Evolutionary conservation across 768 basidiomycete species (phyloP).

Genomic region (Tylopilus vinaceipallidus): DNA sequence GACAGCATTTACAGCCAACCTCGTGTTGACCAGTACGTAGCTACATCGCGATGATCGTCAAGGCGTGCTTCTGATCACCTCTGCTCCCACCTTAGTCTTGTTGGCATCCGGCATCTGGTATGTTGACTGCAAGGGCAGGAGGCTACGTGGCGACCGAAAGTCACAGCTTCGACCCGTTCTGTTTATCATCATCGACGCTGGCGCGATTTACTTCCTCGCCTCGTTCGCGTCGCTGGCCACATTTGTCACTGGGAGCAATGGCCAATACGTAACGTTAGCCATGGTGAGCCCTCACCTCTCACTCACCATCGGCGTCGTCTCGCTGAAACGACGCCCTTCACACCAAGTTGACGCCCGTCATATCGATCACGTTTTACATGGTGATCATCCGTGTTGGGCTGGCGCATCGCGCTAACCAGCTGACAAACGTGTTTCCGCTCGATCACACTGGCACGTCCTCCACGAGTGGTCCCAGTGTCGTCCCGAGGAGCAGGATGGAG

Average conservation of each 20-base stretch:
- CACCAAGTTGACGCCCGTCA: slow-evolving; percentile 36
- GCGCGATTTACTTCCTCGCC: slow-evolving; percentile 36
- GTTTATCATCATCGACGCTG: slow-evolving; percentile 36
- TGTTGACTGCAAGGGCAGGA: slow-evolving; percentile 21
- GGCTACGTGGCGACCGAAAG: slow-evolving; percentile 7
- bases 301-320: background rate
- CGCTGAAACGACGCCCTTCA: background rate
- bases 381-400: slow-evolving; percentile 39
- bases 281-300: slow-evolving; percentile 25
- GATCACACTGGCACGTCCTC: background rate
- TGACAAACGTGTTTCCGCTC: background rate
- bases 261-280: slow-evolving; percentile 36
- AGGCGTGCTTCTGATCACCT: background rate
- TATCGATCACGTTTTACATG: slow-evolving; percentile 43
- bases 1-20: slow-evolving; percentile 33
- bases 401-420: background rate
- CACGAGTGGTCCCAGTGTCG: background rate
- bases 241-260: slow-evolving; percentile 27
- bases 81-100: slow-evolving; percentile 12
- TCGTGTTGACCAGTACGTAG: slow-evolving; percentile 31
- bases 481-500: background rate
- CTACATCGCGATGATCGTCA: background rate
- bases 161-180: slow-evolving; percentile 20
- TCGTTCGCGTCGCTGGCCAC: slow-evolving; percentile 32
- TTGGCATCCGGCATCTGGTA: slow-evolving; percentile 32